Conservation (phyloP, 2,329 filamentous ascomycete genomes). For the Cytospora piceicola region DNA sequence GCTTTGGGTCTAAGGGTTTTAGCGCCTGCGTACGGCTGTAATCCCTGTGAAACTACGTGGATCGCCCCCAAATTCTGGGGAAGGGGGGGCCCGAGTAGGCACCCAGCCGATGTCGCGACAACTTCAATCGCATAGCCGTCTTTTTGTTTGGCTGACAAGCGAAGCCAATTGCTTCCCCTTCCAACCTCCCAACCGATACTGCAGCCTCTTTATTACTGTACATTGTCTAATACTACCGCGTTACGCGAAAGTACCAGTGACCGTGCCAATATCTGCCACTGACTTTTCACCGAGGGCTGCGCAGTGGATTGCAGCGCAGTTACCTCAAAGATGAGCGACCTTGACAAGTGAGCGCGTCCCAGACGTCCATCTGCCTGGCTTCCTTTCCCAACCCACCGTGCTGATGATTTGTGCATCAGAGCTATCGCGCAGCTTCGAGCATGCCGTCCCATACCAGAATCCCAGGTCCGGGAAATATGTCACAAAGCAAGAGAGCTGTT, state of each 20-base stretch:
- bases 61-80: constrained; percentile 25
- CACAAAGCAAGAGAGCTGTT: constrained; percentile 95
- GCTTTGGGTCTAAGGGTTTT: not conserved
- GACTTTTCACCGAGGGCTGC: constrained; percentile 23
- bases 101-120: constrained; percentile 24
- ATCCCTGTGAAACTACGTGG: constrained; percentile 21
- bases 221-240: not conserved
- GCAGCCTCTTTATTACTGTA: not conserved
- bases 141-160: not conserved
- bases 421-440: constrained; percentile 94
- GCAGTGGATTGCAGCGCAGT: constrained; percentile 25
- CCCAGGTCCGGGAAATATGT: constrained; percentile 93
- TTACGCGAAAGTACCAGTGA: constrained; percentile 21
- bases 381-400: not conserved
- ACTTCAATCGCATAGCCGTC: constrained; percentile 7
- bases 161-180: not conserved
- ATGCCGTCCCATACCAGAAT: constrained; percentile 93
- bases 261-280: constrained; percentile 1
- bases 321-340: constrained; percentile 74
- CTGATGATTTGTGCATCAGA: constrained; percentile 51
- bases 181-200: not conserved
- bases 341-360: constrained; percentile 73
- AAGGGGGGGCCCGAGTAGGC: constrained; percentile 3
- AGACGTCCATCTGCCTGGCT: constrained; percentile 5
- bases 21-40: constrained; percentile 10